Conservation (phyloP, 2,329 filamentous ascomycete species). For the Saccharata proteae region DNA sequence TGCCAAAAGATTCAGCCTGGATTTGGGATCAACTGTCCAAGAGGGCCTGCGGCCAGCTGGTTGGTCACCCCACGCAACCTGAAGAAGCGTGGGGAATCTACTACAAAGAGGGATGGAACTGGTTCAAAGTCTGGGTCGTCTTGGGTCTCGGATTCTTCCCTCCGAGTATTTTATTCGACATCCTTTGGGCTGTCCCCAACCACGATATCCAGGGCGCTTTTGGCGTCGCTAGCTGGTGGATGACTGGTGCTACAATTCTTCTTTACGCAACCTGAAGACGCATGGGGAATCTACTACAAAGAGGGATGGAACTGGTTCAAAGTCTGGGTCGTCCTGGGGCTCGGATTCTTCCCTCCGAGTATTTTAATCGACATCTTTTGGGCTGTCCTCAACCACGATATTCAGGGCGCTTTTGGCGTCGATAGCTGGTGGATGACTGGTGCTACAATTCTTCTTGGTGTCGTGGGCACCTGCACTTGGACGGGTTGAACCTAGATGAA, state of each 20-base stretch:
- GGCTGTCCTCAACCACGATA: neutral
- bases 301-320: neutral
- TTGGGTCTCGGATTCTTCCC: neutral
- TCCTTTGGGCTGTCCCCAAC: neutral
- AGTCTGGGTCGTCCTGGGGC: neutral
- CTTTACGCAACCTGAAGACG: too few species aligned
- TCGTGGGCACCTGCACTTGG: too few species aligned
- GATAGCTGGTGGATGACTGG: slow-evolving; percentile 1
- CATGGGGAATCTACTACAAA: neutral
- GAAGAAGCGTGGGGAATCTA: neutral
- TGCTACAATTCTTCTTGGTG: neutral
- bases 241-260: neutral
- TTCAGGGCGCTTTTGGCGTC: slow-evolving; percentile 1
- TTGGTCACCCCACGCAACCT: too few species aligned
- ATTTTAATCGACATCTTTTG: neutral
- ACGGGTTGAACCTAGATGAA: too few species aligned
- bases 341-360: neutral
- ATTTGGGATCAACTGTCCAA: too few species aligned
- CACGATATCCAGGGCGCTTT: slow-evolving; percentile 1
- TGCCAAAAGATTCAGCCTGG: too few species aligned
- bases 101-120: neutral
- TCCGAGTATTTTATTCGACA: too few species aligned
- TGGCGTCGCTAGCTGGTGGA: slow-evolving; percentile 1
- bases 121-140: neutral
- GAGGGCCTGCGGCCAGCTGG: too few species aligned